These are phyloP conservation scores for Trichoderma pleuroti DNA, from an alignment of 2,329 filamentous ascomycete species.

Conservation along the genomic window DNA sequence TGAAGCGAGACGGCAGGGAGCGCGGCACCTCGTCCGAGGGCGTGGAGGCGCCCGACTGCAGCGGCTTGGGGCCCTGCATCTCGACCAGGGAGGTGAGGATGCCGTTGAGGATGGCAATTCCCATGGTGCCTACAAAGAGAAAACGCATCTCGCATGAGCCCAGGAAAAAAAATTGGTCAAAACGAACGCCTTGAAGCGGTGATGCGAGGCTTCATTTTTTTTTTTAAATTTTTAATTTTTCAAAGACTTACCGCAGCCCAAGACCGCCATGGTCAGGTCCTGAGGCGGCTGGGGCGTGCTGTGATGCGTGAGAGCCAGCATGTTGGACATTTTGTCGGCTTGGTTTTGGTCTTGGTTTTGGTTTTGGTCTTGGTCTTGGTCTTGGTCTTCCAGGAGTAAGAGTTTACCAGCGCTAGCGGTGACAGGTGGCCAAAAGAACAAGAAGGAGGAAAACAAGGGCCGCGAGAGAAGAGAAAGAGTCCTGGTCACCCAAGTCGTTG, in stretches of 20 bases:
- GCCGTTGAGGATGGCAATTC: slow-evolving; percentile 77
- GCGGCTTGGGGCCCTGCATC: slow-evolving; percentile 45
- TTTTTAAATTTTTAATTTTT: neutral
- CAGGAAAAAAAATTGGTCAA: neutral
- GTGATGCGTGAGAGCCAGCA: slow-evolving; percentile 30
- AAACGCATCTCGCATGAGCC: neutral
- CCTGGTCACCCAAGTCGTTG: neutral
- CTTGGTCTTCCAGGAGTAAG: neutral
- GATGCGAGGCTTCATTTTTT: neutral
- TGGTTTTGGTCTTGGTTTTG: neutral
- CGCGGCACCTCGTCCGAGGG: slow-evolving; percentile 48
- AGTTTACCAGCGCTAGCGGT: slow-evolving; percentile 6
- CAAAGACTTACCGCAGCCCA: slow-evolving; percentile 70
- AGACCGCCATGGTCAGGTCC: slow-evolving; percentile 69
- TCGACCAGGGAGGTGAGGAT: slow-evolving; percentile 67
- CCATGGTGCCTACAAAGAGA: slow-evolving; percentile 65
- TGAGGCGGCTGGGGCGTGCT: slow-evolving; percentile 36
- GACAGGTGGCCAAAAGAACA: slow-evolving; percentile 2
- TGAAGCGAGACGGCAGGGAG: slow-evolving; percentile 68
- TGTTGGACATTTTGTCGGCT: slow-evolving; percentile 23
- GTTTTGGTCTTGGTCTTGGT: neutral
- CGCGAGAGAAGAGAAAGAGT: neutral
- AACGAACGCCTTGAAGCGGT: neutral
- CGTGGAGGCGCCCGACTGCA: slow-evolving; percentile 44
- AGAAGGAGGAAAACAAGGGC: neutral